phyloP scores from a whole-genome alignment of 2,329 filamentous ascomycete species.

The Clarireedia paspali region DNA sequence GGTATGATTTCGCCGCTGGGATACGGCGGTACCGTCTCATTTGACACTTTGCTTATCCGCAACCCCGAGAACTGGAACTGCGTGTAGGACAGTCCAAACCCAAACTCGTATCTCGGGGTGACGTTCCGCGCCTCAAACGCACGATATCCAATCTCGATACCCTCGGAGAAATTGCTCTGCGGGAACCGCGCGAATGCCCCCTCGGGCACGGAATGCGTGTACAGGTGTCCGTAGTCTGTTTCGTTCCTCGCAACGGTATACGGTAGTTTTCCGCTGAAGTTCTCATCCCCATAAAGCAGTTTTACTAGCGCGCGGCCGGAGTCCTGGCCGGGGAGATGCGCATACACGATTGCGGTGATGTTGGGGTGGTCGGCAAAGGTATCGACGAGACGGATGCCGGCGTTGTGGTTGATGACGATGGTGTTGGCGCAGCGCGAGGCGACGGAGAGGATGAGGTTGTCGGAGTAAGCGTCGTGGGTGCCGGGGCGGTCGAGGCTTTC shows the following conservation, averaged over 20 bases:
- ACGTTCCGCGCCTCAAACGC: slow-evolving; percentile 37
- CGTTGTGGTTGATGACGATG: slow-evolving; percentile 57
- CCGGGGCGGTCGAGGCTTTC: slow-evolving; percentile 61
- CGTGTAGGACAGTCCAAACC: slow-evolving; percentile 48
- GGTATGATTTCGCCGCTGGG: slow-evolving; percentile 14
- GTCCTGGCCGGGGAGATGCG: slow-evolving; percentile 53
- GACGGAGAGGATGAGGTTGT: slow-evolving; percentile 48
- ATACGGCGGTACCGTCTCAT: slow-evolving; percentile 33
- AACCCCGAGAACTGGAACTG: slow-evolving; percentile 41
- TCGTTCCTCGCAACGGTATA: slow-evolving; percentile 57
- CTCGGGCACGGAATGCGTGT: slow-evolving; percentile 36
- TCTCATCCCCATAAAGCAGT: slow-evolving; percentile 52
- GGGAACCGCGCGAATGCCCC: slow-evolving; percentile 41
- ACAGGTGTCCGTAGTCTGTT: slow-evolving; percentile 38
- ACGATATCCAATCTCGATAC: slow-evolving; percentile 44
- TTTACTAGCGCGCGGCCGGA: slow-evolving; percentile 52
- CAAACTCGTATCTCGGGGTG: slow-evolving; percentile 31
- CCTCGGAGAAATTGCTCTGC: slow-evolving; percentile 41
- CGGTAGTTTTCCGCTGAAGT: slow-evolving; percentile 44
- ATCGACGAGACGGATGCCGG: slow-evolving; percentile 51
- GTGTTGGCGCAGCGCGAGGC: slow-evolving; percentile 48
- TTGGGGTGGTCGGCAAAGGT: slow-evolving; percentile 50
- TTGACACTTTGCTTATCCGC: slow-evolving; percentile 21
- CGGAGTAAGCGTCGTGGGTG: slow-evolving; percentile 52
- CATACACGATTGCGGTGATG: slow-evolving; percentile 53